Conservation (phyloP, 1,284 basidiomycete species). For the Sanghuangporus sanghuang region DNA sequence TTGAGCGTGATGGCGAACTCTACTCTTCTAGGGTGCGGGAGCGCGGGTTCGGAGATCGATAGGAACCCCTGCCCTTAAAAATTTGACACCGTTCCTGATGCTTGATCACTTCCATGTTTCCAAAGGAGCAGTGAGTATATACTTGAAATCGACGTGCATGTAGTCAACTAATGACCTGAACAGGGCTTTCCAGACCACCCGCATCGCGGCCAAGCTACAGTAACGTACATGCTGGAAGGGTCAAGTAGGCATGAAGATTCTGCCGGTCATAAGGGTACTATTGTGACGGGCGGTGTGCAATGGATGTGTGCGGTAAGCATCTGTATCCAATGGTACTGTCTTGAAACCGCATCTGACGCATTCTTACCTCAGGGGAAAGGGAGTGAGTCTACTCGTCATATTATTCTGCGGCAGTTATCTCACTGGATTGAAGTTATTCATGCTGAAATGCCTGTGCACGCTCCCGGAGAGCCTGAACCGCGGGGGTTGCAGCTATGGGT, state of each 20-base stretch:
- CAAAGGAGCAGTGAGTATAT: constrained; percentile 49
- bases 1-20: neutral
- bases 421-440: constrained; percentile 54
- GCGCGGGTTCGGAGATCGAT: constrained; percentile 89
- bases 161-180: constrained; percentile 15
- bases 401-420: neutral
- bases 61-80: constrained; percentile 69
- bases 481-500: constrained; percentile 91
- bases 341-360: neutral
- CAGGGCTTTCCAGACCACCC: constrained; percentile 82
- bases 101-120: constrained; percentile 71
- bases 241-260: constrained; percentile 90
- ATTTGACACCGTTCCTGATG: constrained; percentile 90
- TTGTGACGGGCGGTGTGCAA: constrained; percentile 84
- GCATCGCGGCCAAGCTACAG: constrained; percentile 83
- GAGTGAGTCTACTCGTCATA: constrained; percentile 27
- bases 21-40: constrained; percentile 61
- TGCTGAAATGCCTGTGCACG: constrained; percentile 87
- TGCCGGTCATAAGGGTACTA: constrained; percentile 78
- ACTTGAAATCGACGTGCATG: neutral
- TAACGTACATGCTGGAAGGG: constrained; percentile 88
- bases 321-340: neutral
- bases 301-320: constrained; percentile 87
- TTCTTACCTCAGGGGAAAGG: constrained; percentile 31
- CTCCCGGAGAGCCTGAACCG: constrained; percentile 59